Base-by-base conservation (phyloP, 1,139 yeast species). In the Saccharomyces hybrid region DNA sequence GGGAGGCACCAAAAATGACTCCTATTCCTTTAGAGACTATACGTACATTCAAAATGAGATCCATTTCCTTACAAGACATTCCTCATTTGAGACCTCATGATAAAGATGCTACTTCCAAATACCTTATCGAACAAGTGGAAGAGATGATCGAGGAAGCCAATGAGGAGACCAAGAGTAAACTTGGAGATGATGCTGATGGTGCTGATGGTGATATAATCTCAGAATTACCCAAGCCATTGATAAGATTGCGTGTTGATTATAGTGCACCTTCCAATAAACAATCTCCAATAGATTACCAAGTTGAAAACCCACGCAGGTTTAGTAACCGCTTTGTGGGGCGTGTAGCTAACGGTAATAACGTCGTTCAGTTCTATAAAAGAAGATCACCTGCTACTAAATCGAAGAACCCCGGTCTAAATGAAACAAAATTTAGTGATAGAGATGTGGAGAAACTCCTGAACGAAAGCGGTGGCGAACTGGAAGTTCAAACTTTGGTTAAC, bases 281-380 rank as follows among this genome's bases (percentile, higher is more conserved):
- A 14, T 57, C 66, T 1, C 57, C 56, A 32, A 59, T 68, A 5
- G 96, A 91, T 3, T 91, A 80, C 64, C 96, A 90, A 62, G 88
- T 93, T 46, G 99, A 91, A 64, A 91, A 93, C 64, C 88, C 96
- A 0, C 77, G 95, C 55, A 73, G 97, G 57, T 88, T 93, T 62
- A 89, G 97, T 4, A 89, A 91, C 64, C 74, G 88, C 62, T 95
- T 91, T 75, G 96, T 88, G 4, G 97, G 97, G 0, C 78, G 77
- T 59, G 95, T 93, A 2, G 99, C 99, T 11, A 93, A 93, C 67
- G 82, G 86, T 8, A 86, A 88, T 64, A 96, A 91, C 62, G 88
- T 91, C 8, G 81, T 93, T 2, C 84, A 82, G 51, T 86, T 87
- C 65, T 81, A 82, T 64, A 81, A 84, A 65, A 31, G 34, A 31